These are phyloP conservation scores for Teratosphaeria pseudoeucalypti DNA, from an alignment of 2,329 filamentous ascomycete genomes.

Conservation along the genomic window DNA sequence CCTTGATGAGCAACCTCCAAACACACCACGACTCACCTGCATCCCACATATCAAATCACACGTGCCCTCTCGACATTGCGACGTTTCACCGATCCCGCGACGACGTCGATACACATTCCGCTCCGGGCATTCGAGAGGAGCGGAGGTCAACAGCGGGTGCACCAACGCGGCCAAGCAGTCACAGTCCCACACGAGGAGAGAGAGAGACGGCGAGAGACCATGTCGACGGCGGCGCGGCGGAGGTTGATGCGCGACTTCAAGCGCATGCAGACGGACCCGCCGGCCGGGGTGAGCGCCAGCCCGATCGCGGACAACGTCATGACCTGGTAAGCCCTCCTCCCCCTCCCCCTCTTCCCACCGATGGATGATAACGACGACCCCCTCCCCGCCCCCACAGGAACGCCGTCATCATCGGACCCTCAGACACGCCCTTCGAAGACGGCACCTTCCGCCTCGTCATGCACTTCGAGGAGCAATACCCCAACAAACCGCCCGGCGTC, in stretches of 20 bases:
- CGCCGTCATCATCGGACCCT: conserved; percentile 92
- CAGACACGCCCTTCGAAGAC: conserved; percentile 95
- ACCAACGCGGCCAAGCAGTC: too few relatives aligned
- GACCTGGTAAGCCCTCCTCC: conserved; percentile 59
- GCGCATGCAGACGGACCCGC: conserved; percentile 99
- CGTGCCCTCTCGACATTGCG: too few relatives aligned
- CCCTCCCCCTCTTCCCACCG: background rate
- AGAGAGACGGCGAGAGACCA: conserved; percentile 23
- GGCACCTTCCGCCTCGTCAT: conserved; percentile 96
- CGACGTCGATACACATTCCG: too few relatives aligned
- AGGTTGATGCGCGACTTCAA: conserved; percentile 99
- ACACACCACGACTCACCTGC: background rate
- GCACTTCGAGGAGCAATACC: conserved; percentile 98
- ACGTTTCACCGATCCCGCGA: too few relatives aligned
- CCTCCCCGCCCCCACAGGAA: conserved; percentile 53
- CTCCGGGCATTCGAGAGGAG: too few relatives aligned
- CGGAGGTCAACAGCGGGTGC: too few relatives aligned
- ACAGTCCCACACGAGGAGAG: too few relatives aligned
- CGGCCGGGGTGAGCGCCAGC: conserved; percentile 90
- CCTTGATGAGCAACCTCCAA: background rate
- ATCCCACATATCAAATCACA: background rate
- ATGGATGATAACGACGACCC: conserved; percentile 5
- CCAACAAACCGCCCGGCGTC: conserved; percentile 93
- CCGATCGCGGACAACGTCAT: conserved; percentile 95
- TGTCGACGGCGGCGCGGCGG: conserved; percentile 91